These are phyloP conservation scores for Cryptococcus deneoformans DNA, from an alignment of 1,284 basidiomycete species.

Conservation along the genomic window DNA sequence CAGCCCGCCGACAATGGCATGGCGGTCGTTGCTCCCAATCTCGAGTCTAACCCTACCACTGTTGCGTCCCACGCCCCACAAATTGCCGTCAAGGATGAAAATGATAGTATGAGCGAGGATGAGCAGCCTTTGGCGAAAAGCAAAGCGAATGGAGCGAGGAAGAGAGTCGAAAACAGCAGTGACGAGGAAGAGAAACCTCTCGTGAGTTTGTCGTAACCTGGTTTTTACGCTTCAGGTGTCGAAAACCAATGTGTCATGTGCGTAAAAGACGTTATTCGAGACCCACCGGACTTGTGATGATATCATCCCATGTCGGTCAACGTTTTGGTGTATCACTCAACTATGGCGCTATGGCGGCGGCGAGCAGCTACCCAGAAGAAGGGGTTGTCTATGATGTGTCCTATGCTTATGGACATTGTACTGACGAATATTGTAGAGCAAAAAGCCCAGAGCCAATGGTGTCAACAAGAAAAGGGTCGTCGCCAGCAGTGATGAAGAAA, in stretches of 20 bases:
- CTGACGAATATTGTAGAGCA: slow-evolving; percentile 1
- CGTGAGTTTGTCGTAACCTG: slow-evolving; percentile 25
- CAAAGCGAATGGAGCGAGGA: slow-evolving; percentile 11
- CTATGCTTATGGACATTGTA: too few species aligned
- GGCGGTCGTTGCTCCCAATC: slow-evolving; percentile 32
- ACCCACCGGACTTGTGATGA: neutral
- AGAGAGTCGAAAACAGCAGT: slow-evolving; percentile 14
- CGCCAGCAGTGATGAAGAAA: slow-evolving; percentile 33
- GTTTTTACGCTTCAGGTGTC: too few species aligned
- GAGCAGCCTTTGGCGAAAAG: slow-evolving; percentile 17
- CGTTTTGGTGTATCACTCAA: neutral
- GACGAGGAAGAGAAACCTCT: slow-evolving; percentile 46
- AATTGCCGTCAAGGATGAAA: slow-evolving; percentile 13
- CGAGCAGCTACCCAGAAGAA: too few species aligned
- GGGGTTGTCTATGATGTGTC: too few species aligned
- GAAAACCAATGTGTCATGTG: too few species aligned
- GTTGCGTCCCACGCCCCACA: slow-evolving; percentile 17
- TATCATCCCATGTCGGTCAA: neutral
- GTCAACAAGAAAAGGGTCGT: slow-evolving; percentile 38
- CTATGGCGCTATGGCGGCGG: neutral
- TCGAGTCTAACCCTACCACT: slow-evolving; percentile 8
- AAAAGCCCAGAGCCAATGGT: slow-evolving; percentile 23
- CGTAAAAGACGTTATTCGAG: too few species aligned
- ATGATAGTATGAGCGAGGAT: slow-evolving; percentile 15
- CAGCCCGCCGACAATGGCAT: slow-evolving; percentile 6